phyloP scores from a whole-genome alignment of 352 stramenopile genomes.

The Elongisporangium undulatum region DNA sequence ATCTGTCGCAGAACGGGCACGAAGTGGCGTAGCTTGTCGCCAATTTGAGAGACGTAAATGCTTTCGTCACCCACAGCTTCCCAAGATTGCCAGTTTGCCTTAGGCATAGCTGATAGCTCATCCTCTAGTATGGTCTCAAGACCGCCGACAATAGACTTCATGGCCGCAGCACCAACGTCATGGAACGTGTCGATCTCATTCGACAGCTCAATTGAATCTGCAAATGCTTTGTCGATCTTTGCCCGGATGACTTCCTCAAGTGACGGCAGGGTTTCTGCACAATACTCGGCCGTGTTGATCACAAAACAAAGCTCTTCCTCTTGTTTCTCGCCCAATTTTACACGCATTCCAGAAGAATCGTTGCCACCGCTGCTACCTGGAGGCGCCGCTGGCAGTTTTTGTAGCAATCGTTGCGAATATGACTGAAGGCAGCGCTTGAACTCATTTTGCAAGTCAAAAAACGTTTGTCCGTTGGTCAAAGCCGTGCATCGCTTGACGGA shows the following conservation, averaged over 20 bases:
- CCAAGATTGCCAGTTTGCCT: conserved; percentile 93
- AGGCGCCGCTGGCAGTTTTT: conserved; percentile 49
- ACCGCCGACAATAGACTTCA: conserved; percentile 93
- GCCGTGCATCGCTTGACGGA: conserved; percentile 96
- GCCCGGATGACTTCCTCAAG: conserved; percentile 94
- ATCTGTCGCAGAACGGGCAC: conserved; percentile 89
- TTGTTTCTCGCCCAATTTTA: conserved; percentile 84
- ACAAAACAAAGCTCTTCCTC: conserved; percentile 96
- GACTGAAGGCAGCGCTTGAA: conserved; percentile 85
- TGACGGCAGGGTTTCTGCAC: conserved; percentile 94
- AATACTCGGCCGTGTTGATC: conserved; percentile 99
- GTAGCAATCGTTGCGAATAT: conserved; percentile 74
- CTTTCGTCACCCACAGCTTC: conserved; percentile 96
- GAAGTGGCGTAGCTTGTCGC: conserved; percentile 90
- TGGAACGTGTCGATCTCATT: conserved; percentile 95
- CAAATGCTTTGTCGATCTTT: conserved; percentile 94
- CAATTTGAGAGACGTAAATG: conserved; percentile 92
- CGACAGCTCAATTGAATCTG: conserved; percentile 91
- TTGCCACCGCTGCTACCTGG: conserved; percentile 5
- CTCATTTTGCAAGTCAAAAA: conserved; percentile 95
- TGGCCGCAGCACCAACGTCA: conserved; percentile 91
- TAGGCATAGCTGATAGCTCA: conserved; percentile 86
- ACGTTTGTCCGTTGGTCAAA: conserved; percentile 96
- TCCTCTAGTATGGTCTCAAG: conserved; percentile 90
- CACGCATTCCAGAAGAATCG: conserved; percentile 16